Conservation (phyloP, 441 rosid genomes). For the Gossypium schwendimanii region DNA sequence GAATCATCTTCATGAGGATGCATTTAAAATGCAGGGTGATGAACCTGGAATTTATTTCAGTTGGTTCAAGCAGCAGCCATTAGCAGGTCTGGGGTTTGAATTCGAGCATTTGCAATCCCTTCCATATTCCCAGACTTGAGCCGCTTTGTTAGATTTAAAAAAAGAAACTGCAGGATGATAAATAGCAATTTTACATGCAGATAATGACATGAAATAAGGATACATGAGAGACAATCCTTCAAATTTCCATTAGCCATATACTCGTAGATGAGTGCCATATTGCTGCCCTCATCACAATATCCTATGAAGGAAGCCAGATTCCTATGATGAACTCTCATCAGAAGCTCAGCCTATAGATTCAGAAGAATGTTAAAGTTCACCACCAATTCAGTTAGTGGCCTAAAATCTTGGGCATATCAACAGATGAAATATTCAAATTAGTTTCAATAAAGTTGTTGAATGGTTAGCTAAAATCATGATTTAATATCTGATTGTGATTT, state of each 20-base stretch:
- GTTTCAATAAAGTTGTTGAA: too few species aligned
- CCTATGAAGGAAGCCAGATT: conserved; percentile 22
- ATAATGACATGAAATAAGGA: neutral
- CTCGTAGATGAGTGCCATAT: conserved; percentile 24
- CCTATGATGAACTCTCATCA: conserved; percentile 25
- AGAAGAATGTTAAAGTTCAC: neutral
- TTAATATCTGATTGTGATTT: too few species aligned
- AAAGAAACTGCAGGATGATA: too few species aligned
- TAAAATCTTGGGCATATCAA: too few species aligned
- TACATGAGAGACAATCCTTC: conserved; percentile 16
- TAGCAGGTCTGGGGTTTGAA: neutral
- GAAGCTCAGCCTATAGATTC: conserved; percentile 9
- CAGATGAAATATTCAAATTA: too few species aligned
- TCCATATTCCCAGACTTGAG: neutral
- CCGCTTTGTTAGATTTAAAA: too few species aligned
- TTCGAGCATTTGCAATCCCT: neutral
- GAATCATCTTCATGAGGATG: neutral
- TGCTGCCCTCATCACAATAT: conserved; percentile 22
- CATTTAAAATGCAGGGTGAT: neutral
- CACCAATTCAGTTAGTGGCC: too few species aligned
- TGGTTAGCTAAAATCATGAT: too few species aligned
- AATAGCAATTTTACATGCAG: neutral
- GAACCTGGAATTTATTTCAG: neutral
- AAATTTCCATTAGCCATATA: conserved; percentile 22
- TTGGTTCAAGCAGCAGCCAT: neutral